These are phyloP conservation scores for Lactarius trivialis DNA, from an alignment of 768 basidiomycete genomes.

Conservation along the genomic window DNA sequence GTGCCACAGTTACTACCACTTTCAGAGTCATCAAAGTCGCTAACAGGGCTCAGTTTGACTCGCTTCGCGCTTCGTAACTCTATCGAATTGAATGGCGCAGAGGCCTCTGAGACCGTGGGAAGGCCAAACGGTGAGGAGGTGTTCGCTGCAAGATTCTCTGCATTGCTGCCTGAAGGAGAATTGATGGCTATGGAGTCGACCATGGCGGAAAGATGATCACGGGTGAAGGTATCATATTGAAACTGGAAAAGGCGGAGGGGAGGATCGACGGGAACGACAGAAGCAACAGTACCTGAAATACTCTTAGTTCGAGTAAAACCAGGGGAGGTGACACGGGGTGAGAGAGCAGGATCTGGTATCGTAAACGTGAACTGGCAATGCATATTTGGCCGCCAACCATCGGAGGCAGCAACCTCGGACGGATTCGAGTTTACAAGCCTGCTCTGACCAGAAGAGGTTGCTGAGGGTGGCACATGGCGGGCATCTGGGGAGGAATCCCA, in stretches of 20 bases:
- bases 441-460: constrained; percentile 25
- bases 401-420: constrained; percentile 37
- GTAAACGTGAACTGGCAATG: constrained; percentile 72
- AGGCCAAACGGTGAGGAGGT: constrained; percentile 43
- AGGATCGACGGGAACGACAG: constrained; percentile 52
- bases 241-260: constrained; percentile 85
- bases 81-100: constrained; percentile 36
- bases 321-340: constrained; percentile 31
- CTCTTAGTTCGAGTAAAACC: constrained; percentile 57
- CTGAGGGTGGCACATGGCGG: constrained; percentile 23
- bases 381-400: constrained; percentile 41
- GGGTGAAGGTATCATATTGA: constrained; percentile 93
- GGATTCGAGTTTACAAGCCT: constrained; percentile 47
- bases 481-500: constrained; percentile 21
- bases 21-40: constrained; percentile 51
- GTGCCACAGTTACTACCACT: constrained; percentile 42
- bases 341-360: constrained; percentile 42
- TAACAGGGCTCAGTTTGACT: constrained; percentile 66
- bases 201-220: constrained; percentile 88
- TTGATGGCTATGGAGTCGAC: constrained; percentile 91
- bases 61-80: constrained; percentile 73
- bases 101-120: constrained; percentile 44
- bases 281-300: constrained; percentile 30
- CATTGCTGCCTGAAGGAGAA: constrained; percentile 52
- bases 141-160: constrained; percentile 34